Evolutionary conservation across 129 eudicot genomes (phyloP).

Genomic region (Glebionis coronaria): DNA sequence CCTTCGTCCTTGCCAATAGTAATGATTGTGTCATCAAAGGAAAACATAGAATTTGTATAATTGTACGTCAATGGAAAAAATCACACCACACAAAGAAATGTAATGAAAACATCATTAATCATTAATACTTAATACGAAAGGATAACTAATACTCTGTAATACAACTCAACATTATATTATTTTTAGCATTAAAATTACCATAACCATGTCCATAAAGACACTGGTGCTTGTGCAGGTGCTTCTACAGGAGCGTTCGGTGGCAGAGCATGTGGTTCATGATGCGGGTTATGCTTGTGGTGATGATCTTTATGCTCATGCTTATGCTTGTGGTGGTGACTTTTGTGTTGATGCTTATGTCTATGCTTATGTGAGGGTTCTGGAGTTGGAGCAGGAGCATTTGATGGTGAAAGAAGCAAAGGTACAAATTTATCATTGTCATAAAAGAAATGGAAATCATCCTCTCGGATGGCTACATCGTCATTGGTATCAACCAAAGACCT

Average conservation of each 20-base stretch:
- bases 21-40: not conserved
- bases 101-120: not conserved
- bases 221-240: slow-evolving; percentile 10
- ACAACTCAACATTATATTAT: not conserved
- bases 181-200: not conserved
- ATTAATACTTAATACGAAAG: slow-evolving; percentile 4
- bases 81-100: not conserved
- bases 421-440: not conserved
- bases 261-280: slow-evolving; percentile 20
- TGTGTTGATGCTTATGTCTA: slow-evolving; percentile 16
- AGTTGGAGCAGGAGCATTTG: slow-evolving; percentile 20
- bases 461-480: not conserved
- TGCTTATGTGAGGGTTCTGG: slow-evolving; percentile 20
- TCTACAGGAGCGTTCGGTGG: slow-evolving; percentile 16
- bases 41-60: not conserved
- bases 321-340: slow-evolving; percentile 20
- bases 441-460: slow-evolving; percentile 12
- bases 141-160: not conserved
- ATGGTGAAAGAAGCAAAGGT: slow-evolving; percentile 8
- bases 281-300: slow-evolving; percentile 26
- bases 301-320: slow-evolving; percentile 20
- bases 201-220: slow-evolving; percentile 4
- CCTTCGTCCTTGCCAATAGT: no score
- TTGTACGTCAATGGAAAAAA: not conserved
- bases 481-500: slow-evolving; percentile 3